A percentile compares a stretch with the other conserved stretches of the same genome.
Conservation (phyloP, 352 stramenopile genomes). For the Globisporangium uncinulatum region DNA sequence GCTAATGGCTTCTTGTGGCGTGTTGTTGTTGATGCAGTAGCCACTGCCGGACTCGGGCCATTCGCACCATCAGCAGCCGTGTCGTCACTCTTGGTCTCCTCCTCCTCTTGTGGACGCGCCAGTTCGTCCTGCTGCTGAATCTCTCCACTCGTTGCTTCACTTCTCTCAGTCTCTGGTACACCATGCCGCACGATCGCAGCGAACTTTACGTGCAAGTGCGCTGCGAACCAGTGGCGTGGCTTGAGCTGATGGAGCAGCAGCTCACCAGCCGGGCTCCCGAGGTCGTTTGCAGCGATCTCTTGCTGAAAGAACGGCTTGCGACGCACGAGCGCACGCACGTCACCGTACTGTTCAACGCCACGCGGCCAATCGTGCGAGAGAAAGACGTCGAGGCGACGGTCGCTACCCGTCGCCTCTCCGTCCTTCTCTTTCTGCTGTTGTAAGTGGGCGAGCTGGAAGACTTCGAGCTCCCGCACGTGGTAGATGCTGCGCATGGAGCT, state of each 20-base stretch:
- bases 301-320: constrained; percentile 94
- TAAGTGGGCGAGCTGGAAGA: constrained; percentile 89
- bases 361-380: constrained; percentile 98
- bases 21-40: no score
- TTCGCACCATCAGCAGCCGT: neutral
- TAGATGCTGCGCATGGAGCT: constrained; percentile 93
- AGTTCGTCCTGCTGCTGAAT: no score
- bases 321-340: constrained; percentile 85
- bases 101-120: neutral
- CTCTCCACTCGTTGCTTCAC: neutral
- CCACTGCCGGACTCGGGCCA: neutral
- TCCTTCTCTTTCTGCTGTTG: constrained; percentile 42
- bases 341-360: constrained; percentile 95
- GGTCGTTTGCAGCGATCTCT: constrained; percentile 90
- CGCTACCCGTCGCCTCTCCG: neutral
- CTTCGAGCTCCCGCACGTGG: constrained; percentile 92
- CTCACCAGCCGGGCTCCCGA: constrained; percentile 93
- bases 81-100: neutral
- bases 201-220: constrained; percentile 99
- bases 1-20: neutral
- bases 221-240: constrained; percentile 96
- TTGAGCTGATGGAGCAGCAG: constrained; percentile 90
- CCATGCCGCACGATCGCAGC: constrained; percentile 90
- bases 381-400: constrained; percentile 59
- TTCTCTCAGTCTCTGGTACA: neutral